A percentile compares a stretch with the other conserved stretches of the same genome.
Conservation (phyloP, 2,329 filamentous ascomycete species). For the Stromatinia cepivora region DNA sequence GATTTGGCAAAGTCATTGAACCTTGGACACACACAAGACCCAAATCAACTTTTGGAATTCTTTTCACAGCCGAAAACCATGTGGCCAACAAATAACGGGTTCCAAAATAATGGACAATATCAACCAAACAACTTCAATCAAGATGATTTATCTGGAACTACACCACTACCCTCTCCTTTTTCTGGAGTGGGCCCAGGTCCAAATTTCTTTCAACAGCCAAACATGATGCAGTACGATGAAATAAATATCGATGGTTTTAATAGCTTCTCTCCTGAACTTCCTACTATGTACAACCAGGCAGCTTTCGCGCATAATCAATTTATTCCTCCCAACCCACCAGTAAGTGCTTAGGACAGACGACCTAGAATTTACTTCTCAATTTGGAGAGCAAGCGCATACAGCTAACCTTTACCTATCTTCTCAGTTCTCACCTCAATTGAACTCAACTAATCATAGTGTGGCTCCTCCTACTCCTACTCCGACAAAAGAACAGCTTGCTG, state of each 20-base stretch:
- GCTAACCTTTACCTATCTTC: conserved; percentile 25
- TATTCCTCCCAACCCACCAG: conserved; percentile 30
- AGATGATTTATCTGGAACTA: conserved; percentile 28
- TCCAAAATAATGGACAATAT: conserved; percentile 33
- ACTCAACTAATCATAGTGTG: conserved; percentile 25
- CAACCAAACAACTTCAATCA: conserved; percentile 33
- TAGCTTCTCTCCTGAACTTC: conserved; percentile 32
- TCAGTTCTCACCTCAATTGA: conserved; percentile 34
- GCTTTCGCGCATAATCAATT: conserved; percentile 35
- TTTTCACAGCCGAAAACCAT: conserved; percentile 25
- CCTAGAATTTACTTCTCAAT: neutral
- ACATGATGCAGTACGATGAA: conserved; percentile 30
- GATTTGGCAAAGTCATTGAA: neutral
- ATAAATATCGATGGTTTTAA: conserved; percentile 27
- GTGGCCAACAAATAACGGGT: conserved; percentile 37
- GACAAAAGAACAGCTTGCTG: conserved; percentile 34
- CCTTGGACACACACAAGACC: conserved; percentile 1
- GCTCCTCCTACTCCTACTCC: conserved; percentile 24
- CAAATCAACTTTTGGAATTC: neutral
- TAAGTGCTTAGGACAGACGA: conserved; percentile 29
- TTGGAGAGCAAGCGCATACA: conserved; percentile 22
- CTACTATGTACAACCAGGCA: conserved; percentile 31
- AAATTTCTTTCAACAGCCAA: conserved; percentile 30
- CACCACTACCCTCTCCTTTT: conserved; percentile 25
- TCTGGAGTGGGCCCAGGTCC: conserved; percentile 24